Base-by-base conservation (phyloP, 345 rosid genomes). In the Gossypium sturtianum region DNA sequence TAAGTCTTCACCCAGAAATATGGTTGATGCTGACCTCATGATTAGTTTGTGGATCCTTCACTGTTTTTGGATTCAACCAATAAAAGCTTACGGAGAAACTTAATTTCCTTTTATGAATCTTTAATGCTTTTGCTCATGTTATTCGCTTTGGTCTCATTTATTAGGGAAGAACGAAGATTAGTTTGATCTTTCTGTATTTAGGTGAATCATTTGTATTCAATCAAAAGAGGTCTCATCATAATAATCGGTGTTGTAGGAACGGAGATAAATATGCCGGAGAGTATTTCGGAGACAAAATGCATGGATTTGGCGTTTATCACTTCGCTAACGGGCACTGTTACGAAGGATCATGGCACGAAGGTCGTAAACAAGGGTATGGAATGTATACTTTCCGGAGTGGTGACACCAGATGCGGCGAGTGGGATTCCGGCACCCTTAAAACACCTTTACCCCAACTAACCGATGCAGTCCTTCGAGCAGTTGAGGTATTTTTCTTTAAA, bases 291-390 rank as follows among this genome's bases (percentile, higher is more conserved):
- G 99, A 93, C 74, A 93, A 93, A 83, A 85, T 95, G 34, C 97
- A 95, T 61, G 99, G 99, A 1, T 93, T 95, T 15, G 98, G 98
- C 47, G 89, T 90, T 23, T 95, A 95, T 74, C 93, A 84, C 77
- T 95, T 95, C 16, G 91, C 91, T 29, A 90, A 91, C 68, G 96
- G 97, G 71, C 99, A 95, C 52, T 87, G 90, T 76, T 93, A 95
- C 0, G 94, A 95, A 81, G 99, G 99, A 3, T 92, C 97, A 9
- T 95, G 99, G 99, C 97, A 95, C 17, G 99, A 95, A 82, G 97
- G 97, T 47, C 87, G 87, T 73, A 93, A 87, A 66, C 99, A 95
- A 83, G 99, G 99, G 0, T 87, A 82, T 73, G 99, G 98, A 64
- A 75, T 84, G 88, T 95, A 93, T 74, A 87, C 85, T 2, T 90